Percentiles rank a stretch among this genome's conserved stretches.
Conservation (phyloP, 331 rosid species). For the Telfairia occidentalis region DNA sequence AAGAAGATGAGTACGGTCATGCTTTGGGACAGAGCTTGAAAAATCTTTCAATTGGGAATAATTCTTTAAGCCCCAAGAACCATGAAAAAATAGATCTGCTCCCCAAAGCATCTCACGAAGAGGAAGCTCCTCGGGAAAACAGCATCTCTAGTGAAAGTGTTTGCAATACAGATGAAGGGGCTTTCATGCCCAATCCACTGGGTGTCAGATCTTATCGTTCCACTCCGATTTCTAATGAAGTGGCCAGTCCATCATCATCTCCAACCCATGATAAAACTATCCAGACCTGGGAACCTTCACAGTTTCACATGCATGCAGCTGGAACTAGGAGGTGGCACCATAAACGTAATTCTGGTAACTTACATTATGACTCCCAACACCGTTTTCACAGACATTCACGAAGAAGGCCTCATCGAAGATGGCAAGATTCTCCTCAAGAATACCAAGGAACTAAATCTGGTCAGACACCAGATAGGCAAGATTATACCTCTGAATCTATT, state of each 20-base stretch:
- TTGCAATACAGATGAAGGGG: conserved; percentile 22
- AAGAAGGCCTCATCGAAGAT: conserved; percentile 34
- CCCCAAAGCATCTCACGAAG: conserved; percentile 15
- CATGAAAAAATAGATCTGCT: conserved; percentile 22
- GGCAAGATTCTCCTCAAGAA: conserved; percentile 28
- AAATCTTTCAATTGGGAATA: conserved; percentile 28
- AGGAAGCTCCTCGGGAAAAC: conserved; percentile 33
- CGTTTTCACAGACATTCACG: conserved; percentile 30
- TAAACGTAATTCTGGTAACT: conserved; percentile 27
- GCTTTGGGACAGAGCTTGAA: conserved; percentile 36
- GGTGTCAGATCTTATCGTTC: conserved; percentile 32
- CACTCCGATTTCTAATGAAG: conserved; percentile 27
- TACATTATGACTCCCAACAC: conserved; percentile 35
- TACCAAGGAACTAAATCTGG: conserved; percentile 31
- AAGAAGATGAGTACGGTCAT: conserved; percentile 22
- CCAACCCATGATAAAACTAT: conserved; percentile 24
- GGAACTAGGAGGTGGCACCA: conserved; percentile 37
- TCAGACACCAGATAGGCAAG: conserved; percentile 32
- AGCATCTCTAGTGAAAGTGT: conserved; percentile 22
- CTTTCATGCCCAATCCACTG: conserved; percentile 21
- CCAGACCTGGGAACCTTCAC: conserved; percentile 16
- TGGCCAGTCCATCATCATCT: conserved; percentile 27
- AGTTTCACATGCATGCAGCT: conserved; percentile 27
- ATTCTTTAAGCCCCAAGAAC: conserved; percentile 24
- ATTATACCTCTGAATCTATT: conserved; percentile 23